Conservation (phyloP, 306 rosid species). For the Cotoneaster glaucophyllus region DNA sequence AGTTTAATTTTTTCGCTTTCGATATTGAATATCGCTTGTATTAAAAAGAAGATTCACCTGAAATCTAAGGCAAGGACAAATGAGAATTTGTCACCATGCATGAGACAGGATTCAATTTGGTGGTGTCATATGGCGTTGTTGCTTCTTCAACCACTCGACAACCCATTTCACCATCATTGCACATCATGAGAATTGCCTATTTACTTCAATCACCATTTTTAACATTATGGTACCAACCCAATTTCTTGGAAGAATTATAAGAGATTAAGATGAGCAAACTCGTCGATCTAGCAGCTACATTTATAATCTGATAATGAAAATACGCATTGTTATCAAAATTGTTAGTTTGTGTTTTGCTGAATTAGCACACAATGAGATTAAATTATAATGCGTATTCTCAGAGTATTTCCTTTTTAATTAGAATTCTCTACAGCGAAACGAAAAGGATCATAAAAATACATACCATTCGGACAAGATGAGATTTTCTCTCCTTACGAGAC, state of each 20-base stretch:
- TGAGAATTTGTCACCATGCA: slow-evolving; percentile 35
- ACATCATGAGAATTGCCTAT: not conserved
- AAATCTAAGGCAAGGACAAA: slow-evolving; percentile 17
- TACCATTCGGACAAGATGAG: too few relatives aligned
- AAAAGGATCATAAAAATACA: too few relatives aligned
- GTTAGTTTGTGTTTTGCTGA: not conserved
- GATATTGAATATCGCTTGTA: too few relatives aligned
- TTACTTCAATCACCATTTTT: not conserved
- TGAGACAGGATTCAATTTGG: slow-evolving; percentile 23
- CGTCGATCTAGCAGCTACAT: too few relatives aligned
- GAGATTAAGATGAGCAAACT: too few relatives aligned
- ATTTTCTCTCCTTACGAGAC: too few relatives aligned
- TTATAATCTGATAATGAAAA: too few relatives aligned
- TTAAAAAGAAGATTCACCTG: not conserved
- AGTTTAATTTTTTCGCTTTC: too few relatives aligned
- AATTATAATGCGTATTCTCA: not conserved
- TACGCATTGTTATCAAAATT: too few relatives aligned
- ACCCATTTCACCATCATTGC: slow-evolving; percentile 4
- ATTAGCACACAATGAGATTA: not conserved
- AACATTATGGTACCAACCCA: not conserved
- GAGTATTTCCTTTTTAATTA: too few relatives aligned
- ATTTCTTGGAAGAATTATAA: not conserved
- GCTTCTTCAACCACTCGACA: slow-evolving; percentile 11
- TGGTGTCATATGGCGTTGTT: slow-evolving; percentile 18
- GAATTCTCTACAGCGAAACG: too few relatives aligned